phyloP scores from a whole-genome alignment of 108 stramenopile species.

The Nannochloropsis oceanica region DNA sequence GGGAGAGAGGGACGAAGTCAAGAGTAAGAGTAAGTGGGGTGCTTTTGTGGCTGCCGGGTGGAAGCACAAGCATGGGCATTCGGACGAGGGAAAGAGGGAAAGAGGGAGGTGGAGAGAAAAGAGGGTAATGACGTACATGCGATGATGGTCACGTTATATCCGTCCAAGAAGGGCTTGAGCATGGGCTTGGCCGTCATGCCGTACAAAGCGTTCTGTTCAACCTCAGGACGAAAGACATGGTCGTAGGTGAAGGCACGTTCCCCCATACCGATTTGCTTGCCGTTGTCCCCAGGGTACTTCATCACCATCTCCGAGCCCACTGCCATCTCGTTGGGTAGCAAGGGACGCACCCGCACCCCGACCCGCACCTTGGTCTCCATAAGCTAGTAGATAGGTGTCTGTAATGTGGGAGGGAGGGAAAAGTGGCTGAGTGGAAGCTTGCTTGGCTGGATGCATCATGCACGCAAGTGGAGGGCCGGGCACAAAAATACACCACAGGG shows the following conservation, averaged over 20 bases:
- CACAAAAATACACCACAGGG: no score
- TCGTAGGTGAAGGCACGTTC: conserved; percentile 21
- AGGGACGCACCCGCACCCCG: conserved; percentile 32
- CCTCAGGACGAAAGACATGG: conserved; percentile 29
- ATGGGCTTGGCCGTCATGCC: conserved; percentile 46
- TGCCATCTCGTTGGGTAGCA: conserved; percentile 22
- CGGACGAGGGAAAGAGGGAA: neutral
- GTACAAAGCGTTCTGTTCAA: conserved; percentile 46
- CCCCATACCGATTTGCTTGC: neutral
- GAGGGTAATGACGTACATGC: conserved; percentile 37
- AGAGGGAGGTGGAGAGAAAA: neutral
- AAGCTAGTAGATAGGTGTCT: neutral
- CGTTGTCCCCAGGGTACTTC: conserved; percentile 25
- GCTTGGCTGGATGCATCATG: no score
- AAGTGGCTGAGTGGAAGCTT: no score
- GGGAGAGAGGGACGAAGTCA: no score
- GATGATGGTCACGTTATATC: conserved; percentile 39
- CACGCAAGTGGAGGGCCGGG: no score
- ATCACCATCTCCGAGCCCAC: conserved; percentile 16
- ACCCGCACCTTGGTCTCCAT: conserved; percentile 29
- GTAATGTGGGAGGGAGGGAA: no score
- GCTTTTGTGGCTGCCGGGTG: neutral
- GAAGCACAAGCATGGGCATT: neutral
- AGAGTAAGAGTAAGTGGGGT: no score
- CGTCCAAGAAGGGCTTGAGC: conserved; percentile 55